Percentiles rank a stretch among this genome's conserved stretches.
Conservation (phyloP, 2,329 filamentous ascomycete species). For the Colletotrichum tropicale region DNA sequence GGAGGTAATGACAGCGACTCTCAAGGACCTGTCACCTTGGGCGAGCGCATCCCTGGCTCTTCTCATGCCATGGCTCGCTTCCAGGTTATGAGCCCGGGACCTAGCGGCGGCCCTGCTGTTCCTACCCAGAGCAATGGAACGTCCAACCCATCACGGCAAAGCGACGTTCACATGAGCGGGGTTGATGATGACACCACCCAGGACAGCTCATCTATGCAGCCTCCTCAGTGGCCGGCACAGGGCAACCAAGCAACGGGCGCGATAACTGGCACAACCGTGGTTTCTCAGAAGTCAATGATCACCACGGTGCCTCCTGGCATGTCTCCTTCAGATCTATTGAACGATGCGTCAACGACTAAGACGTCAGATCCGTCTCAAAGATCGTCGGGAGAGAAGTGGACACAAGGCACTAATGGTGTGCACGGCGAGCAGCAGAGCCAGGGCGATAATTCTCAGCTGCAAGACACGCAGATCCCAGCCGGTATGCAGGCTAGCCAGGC, state of each 20-base stretch:
- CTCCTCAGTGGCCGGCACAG: constrained; percentile 40
- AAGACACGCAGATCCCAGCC: constrained; percentile 56
- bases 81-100: constrained; percentile 61
- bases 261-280: constrained; percentile 55
- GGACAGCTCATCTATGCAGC: constrained; percentile 50
- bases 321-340: constrained; percentile 66
- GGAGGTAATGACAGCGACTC: constrained; percentile 58
- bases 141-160: constrained; percentile 51
- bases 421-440: constrained; percentile 49
- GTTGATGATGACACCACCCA: constrained; percentile 54
- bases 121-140: constrained; percentile 60
- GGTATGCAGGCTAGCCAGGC: constrained; percentile 42
- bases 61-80: constrained; percentile 55
- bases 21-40: constrained; percentile 63
- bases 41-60: constrained; percentile 65
- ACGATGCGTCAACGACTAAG: constrained; percentile 95
- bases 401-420: constrained; percentile 73
- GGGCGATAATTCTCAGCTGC: constrained; percentile 45
- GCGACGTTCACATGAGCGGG: constrained; percentile 68
- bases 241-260: constrained; percentile 43
- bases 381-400: constrained; percentile 70
- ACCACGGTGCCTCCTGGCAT: constrained; percentile 62
- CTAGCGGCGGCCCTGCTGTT: constrained; percentile 56
- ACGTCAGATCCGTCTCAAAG: constrained; percentile 73
- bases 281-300: constrained; percentile 68